phyloP scores from a whole-genome alignment of 176 grass and related monocot species.

The Poa annua region DNA sequence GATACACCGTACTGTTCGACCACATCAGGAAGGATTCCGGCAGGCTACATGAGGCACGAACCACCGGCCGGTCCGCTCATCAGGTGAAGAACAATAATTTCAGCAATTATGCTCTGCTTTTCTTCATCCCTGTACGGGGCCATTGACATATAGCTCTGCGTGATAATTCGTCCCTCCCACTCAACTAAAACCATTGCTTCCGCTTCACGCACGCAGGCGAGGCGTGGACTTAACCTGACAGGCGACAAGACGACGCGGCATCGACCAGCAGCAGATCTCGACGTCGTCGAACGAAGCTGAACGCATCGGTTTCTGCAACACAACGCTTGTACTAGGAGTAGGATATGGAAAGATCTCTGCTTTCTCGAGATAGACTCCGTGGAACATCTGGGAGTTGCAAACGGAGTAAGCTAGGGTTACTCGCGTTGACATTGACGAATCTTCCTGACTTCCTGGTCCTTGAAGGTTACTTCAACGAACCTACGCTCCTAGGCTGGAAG shows the following conservation, averaged over 20 bases:
- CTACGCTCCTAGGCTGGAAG: conserved; percentile 36
- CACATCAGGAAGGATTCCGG: background rate
- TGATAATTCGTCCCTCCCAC: background rate
- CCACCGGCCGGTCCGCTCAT: conserved; percentile 35
- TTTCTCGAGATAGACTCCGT: conserved; percentile 5
- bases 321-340: background rate
- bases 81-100: conserved; percentile 27
- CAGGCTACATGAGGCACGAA: conserved; percentile 2
- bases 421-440: conserved; percentile 38
- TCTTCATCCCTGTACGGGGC: conserved; percentile 9
- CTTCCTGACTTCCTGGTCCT: background rate
- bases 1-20: background rate
- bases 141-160: conserved; percentile 33
- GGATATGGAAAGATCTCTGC: conserved; percentile 18
- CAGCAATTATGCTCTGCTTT: conserved; percentile 45
- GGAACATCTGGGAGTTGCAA: conserved; percentile 38
- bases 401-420: background rate
- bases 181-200: conserved; percentile 32
- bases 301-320: background rate
- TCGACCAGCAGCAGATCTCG: background rate
- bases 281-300: background rate
- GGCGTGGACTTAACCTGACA: conserved; percentile 11
- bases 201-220: conserved; percentile 26
- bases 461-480: conserved; percentile 45
- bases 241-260: conserved; percentile 3